Evolutionary conservation across 345 rosid genomes (phyloP).

Genomic region (Lumnitzera racemosa): DNA sequence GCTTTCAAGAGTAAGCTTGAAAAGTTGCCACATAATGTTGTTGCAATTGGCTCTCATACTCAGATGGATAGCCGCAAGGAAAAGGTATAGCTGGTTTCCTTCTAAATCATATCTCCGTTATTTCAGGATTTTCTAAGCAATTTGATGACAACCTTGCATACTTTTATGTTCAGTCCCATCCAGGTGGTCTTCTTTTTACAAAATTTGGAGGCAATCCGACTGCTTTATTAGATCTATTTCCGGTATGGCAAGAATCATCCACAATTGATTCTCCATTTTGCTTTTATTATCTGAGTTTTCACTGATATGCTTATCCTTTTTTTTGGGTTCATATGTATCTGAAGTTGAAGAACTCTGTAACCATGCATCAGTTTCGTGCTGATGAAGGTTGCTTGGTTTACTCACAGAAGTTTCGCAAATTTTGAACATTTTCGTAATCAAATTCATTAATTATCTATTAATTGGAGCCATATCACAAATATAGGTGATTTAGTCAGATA

Average conservation of each 20-base stretch:
- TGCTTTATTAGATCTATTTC: constrained; percentile 82
- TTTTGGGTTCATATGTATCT: background rate
- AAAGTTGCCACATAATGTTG: constrained; percentile 61
- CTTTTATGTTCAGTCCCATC: constrained; percentile 63
- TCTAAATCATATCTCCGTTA: background rate
- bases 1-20: constrained; percentile 73
- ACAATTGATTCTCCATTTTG: background rate
- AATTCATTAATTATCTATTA: too few relatives aligned
- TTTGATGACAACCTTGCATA: background rate
- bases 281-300: background rate
- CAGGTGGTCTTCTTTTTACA: constrained; percentile 86
- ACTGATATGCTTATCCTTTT: background rate
- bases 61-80: constrained; percentile 92
- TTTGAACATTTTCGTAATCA: too few relatives aligned
- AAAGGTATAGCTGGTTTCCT: constrained; percentile 40
- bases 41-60: constrained; percentile 87
- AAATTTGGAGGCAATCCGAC: constrained; percentile 94
- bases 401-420: too few relatives aligned
- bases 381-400: too few relatives aligned
- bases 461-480: too few relatives aligned
- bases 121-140: background rate
- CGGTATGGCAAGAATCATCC: constrained; percentile 37
- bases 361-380: too few relatives aligned
- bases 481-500: too few relatives aligned
- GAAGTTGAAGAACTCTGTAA: too few relatives aligned